Percentiles rank a stretch among this genome's conserved stretches.
Evolutionary conservation across 441 rosid species (phyloP).

Genomic region (Aquilaria agallochum): DNA sequence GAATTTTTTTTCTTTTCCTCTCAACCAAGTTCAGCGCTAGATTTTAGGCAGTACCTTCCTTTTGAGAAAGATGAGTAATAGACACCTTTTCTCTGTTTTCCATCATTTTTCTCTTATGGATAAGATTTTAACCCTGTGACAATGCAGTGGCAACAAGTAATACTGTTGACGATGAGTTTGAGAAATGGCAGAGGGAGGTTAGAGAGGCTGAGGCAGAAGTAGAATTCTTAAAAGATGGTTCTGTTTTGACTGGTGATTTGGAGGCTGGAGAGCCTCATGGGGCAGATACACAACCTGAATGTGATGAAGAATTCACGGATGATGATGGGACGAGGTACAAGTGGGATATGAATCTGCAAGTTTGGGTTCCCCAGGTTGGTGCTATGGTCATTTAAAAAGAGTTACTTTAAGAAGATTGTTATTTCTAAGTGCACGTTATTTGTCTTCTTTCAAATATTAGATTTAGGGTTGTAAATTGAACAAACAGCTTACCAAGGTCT

Average conservation of each 20-base stretch:
- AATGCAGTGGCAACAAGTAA: conserved; percentile 42
- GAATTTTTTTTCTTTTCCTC: no score
- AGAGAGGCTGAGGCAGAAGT: conserved; percentile 61
- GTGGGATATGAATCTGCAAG: conserved; percentile 73
- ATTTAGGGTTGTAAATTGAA: no score
- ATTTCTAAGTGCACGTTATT: no score
- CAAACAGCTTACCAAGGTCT: no score
- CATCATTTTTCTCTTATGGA: conserved; percentile 2
- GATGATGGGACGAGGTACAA: conserved; percentile 90
- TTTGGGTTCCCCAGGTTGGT: conserved; percentile 93
- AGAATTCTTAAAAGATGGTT: conserved; percentile 41
- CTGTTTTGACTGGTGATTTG: conserved; percentile 27
- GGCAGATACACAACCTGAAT: conserved; percentile 69
- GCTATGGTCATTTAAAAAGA: not conserved
- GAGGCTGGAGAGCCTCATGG: conserved; percentile 33
- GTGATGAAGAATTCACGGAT: conserved; percentile 90
- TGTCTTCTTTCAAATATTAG: no score
- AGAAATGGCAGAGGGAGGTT: conserved; percentile 87
- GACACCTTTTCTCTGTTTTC: not conserved
- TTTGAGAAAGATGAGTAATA: no score
- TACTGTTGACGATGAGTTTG: conserved; percentile 70
- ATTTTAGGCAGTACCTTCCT: no score
- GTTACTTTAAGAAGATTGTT: no score
- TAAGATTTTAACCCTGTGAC: conserved; percentile 10
- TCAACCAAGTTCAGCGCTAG: no score